Conservation (phyloP, 129 eudicot genomes). For the Chrysanthemum seticuspe region DNA sequence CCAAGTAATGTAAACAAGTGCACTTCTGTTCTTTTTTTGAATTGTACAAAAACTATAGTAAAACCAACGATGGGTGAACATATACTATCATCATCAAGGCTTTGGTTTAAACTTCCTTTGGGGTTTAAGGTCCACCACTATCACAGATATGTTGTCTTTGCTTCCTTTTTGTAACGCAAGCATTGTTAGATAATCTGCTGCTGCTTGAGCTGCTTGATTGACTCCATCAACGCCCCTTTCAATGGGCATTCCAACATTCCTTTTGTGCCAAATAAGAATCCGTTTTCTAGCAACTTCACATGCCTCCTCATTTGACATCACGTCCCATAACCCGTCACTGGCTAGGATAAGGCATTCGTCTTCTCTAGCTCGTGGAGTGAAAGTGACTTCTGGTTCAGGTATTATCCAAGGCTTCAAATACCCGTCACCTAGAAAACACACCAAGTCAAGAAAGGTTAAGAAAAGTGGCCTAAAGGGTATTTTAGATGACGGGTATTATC, state of each 20-base stretch:
- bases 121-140: conserved; percentile 77
- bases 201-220: conserved; percentile 77
- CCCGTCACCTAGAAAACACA: conserved; percentile 58
- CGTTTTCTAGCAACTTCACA: conserved; percentile 75
- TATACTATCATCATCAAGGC: conserved; percentile 31
- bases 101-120: conserved; percentile 74
- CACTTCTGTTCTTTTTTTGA: background rate
- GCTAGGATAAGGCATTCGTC: conserved; percentile 81
- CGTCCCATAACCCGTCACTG: conserved; percentile 88
- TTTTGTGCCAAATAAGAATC: conserved; percentile 76
- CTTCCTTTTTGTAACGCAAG: conserved; percentile 82
- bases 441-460: background rate
- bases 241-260: conserved; percentile 52
- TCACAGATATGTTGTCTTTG: conserved; percentile 75
- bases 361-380: conserved; percentile 68
- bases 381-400: conserved; percentile 75
- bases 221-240: conserved; percentile 43
- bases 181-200: conserved; percentile 71
- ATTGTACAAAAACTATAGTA: conserved; percentile 29
- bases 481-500: too few relatives aligned
- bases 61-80: conserved; percentile 28
- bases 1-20: conserved; percentile 21
- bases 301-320: conserved; percentile 72
- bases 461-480: too few relatives aligned
- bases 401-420: conserved; percentile 81